These are phyloP conservation scores for Microbotryomycetes sp. DNA, from an alignment of 1,284 basidiomycete species.

Conservation along the genomic window DNA sequence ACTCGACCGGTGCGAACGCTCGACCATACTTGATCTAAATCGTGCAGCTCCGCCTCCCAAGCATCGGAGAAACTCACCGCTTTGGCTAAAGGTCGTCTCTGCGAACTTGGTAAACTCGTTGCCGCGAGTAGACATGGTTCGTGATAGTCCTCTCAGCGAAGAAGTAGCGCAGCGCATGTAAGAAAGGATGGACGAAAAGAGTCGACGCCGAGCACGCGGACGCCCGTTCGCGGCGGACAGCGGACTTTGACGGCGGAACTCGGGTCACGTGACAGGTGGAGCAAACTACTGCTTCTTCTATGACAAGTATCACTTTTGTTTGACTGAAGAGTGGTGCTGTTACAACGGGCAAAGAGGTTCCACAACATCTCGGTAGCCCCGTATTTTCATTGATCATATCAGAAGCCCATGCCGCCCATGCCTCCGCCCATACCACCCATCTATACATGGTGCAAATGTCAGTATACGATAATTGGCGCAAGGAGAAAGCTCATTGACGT, in stretches of 20 bases:
- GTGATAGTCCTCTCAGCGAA: not conserved
- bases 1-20: not conserved
- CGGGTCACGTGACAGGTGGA: no score
- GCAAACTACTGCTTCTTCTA: no score
- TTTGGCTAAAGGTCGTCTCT: conserved; percentile 3
- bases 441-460: not conserved
- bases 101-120: conserved; percentile 13
- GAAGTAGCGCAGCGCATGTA: not conserved
- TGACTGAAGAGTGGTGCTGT: no score
- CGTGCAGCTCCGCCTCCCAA: no score
- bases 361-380: no score
- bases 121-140: not conserved
- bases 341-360: no score
- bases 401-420: conserved; percentile 36
- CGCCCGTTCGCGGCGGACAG: no score
- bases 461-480: not conserved
- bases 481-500: not conserved
- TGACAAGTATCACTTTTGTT: no score
- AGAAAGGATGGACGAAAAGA: no score
- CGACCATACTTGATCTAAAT: not conserved
- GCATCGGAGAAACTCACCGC: not conserved
- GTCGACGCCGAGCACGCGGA: no score
- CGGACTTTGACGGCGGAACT: no score
- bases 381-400: no score
- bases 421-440: conserved; percentile 39